Evolutionary conservation across 208 protist species (phyloP).

Genomic region (Leishmania braziliensis): DNA sequence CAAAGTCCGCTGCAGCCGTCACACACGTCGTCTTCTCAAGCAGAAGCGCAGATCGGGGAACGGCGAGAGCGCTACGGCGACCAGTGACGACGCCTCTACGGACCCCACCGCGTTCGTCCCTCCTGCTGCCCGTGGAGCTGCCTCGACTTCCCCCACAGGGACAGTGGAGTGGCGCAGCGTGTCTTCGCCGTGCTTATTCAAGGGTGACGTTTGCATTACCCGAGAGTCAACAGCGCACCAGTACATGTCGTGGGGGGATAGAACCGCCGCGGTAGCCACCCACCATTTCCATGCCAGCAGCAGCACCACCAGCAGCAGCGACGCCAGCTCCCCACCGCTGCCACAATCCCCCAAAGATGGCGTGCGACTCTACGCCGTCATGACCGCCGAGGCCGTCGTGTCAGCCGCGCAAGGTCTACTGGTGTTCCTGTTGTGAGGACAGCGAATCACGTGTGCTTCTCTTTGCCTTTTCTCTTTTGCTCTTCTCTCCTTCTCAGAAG

Average conservation of each 20-base stretch:
- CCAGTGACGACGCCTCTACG: background rate
- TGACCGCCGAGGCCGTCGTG: constrained; percentile 31
- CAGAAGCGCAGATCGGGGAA: background rate
- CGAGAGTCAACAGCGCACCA: background rate
- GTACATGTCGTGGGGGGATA: background rate
- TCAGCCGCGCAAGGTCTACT: constrained; percentile 25
- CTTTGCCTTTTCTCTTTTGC: background rate
- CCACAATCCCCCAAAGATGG: background rate
- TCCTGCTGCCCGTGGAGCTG: background rate
- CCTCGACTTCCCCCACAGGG: too few species aligned
- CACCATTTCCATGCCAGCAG: background rate
- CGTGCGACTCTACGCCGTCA: background rate
- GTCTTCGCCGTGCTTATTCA: constrained; percentile 19
- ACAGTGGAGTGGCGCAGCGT: constrained; percentile 5
- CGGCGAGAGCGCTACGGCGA: background rate
- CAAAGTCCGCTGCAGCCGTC: background rate
- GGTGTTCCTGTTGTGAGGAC: constrained; percentile 22
- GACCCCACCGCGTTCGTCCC: background rate
- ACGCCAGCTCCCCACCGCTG: background rate
- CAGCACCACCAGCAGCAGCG: constrained; percentile 10
- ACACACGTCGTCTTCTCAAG: background rate
- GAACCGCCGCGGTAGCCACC: background rate
- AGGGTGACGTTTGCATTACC: background rate
- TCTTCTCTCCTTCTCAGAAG: background rate
- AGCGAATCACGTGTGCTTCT: background rate